Evolutionary conservation across 176 grass and related monocot genomes (phyloP), one percentile per base, ranked within the genome.

Genomic region (Ananas comosus): DNA sequence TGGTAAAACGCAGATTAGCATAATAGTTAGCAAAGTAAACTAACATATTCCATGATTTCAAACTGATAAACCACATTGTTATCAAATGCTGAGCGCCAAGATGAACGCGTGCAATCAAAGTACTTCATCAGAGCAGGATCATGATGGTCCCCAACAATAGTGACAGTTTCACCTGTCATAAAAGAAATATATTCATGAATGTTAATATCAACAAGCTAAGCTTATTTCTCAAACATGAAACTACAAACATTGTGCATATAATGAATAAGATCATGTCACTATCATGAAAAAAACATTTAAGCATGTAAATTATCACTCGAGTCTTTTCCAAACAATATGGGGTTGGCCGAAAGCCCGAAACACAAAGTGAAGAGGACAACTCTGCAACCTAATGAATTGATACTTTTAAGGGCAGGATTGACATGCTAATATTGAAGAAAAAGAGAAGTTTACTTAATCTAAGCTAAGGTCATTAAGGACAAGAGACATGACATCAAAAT

Each of bases 1-100:
- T 5, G 61, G 63, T 48, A 80, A 50, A 72, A 16, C 64, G 13
- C 12, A 54, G 71, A 48, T 21, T 47, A 16, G 23, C 64, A 49
- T 28, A 10, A 33, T 64, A 64, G 76, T 27, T 18, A 9, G 51
- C 68, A 65, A 51, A 61, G 56, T 48, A 67, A 83, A 82, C 86
- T 49, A 71, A 99, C 94, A 83, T 99, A 99, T 99, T 99, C 94
- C 89, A 99, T 99, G 63, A 88, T 90, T 76, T 99, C 94, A 16
- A 93, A 99, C 63, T 99, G 94, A 81, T 88, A 99, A 48, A 99
- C 90, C 49, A 99, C 94, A 68, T 99, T 88, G 24, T 87, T 82
- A 51, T 97, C 94, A 81, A 97, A 97, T 11, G 89, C 75, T 72
- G 94, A 88, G 29, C 94, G 89, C 64, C 81, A 64, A 21, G 85